Conservation (phyloP, 371 early-diverging fungal species). For the Haplosporangium sp. region DNA sequence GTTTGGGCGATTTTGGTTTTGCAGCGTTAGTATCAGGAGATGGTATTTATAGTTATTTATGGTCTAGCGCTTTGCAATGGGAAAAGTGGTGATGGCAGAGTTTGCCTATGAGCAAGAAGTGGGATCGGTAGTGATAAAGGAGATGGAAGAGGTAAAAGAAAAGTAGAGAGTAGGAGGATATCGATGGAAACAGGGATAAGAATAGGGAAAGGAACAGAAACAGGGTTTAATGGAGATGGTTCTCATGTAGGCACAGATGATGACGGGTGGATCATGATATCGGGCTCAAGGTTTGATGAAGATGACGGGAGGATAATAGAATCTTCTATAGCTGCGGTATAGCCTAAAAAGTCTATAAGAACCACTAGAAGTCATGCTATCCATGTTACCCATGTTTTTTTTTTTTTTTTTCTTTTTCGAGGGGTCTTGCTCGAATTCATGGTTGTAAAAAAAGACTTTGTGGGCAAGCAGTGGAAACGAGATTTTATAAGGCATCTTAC, state of each 20-base stretch:
- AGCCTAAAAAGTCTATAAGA: background rate
- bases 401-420: too few relatives aligned
- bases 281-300: background rate
- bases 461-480: too few relatives aligned
- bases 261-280: background rate
- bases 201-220: background rate
- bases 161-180: background rate
- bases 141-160: background rate
- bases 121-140: background rate
- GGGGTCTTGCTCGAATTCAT: too few relatives aligned
- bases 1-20: background rate
- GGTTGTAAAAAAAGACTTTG: too few relatives aligned
- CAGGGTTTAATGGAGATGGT: background rate
- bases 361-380: background rate
- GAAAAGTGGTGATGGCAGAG: background rate
- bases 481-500: too few relatives aligned
- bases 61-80: background rate
- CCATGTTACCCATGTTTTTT: background rate
- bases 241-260: background rate
- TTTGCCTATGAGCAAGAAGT: background rate
- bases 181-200: too few relatives aligned
- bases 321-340: background rate
- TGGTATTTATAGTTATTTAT: background rate
- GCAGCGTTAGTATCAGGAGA: background rate
- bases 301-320: constrained; percentile 14